Evolutionary conservation across 345 rosid species (phyloP), one percentile per base, ranked within the genome.

Genomic region (Psidium guajava): DNA sequence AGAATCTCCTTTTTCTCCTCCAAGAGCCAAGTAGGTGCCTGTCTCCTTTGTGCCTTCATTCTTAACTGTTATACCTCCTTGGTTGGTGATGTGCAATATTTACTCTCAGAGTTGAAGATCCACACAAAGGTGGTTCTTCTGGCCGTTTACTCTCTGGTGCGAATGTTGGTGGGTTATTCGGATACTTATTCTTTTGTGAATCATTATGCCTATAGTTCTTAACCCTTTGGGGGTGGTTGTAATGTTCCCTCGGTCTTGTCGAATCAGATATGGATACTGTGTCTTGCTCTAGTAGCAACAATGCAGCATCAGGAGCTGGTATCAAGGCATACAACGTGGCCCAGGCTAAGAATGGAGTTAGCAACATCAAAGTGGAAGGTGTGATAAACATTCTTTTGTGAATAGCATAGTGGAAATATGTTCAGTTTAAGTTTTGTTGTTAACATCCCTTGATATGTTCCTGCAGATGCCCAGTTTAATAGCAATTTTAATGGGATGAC

Each of bases 1-100:
- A 90, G 99, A 96, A 85, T 93, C 95, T 82, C 92, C 87, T 2
- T 91, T 95, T 92, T 92, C 98, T 86, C 96, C 98, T 88, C 91
- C 98, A 69, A 93, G 96, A 91, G 95, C 93, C 91, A 97, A 97
- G 99, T 95, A 95, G 81, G 95, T 74, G 52, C 85, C 58, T 69
- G 81, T 85, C 77, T 86, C 80, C 87, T 86, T 86, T 84, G 18
- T 84, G 53, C 61, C 86, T 89, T 36, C 61, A 49, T 83, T 59
- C 5, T 86, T 27, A 82, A 85, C 52, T 49, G 80, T 47, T 83
- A 32, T 77, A 81, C 74, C 83, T 51, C 25, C 49, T 42, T 42
- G 88, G 89, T 77, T 89, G 87, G 42, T 86, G 82, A 81, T 16
- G 86, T 87, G 87, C 81, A 80, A 55, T 84, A 44, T 87, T 88